Evolutionary conservation across 805 yeast genomes (phyloP).

Genomic region (Starmerella khaoyaiensis): DNA sequence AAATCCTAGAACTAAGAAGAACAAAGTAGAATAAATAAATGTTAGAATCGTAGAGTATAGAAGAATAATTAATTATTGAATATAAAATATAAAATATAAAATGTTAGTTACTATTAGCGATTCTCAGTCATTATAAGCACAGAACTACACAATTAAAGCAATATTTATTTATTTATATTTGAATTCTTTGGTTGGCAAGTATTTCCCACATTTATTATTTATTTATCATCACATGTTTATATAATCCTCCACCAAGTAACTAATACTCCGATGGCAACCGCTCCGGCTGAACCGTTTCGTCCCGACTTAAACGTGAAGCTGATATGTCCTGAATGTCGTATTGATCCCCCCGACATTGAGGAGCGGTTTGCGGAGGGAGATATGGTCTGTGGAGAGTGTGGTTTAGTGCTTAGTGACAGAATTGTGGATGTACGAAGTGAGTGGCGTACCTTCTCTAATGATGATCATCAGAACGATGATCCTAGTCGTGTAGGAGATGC

Average conservation of each 20-base stretch:
- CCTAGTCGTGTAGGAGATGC: constrained; percentile 99
- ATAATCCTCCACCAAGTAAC: no score
- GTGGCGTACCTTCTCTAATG: constrained; percentile 97
- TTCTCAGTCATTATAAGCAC: no score
- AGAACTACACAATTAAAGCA: no score
- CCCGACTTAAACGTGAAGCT: constrained; percentile 66
- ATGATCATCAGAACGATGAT: constrained; percentile 95
- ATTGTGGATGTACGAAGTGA: constrained; percentile 92
- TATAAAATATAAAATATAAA: neutral
- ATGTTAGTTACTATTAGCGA: neutral
- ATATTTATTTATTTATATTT: no score
- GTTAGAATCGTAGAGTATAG: neutral
- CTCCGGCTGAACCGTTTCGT: constrained; percentile 20
- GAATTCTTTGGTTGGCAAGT: no score
- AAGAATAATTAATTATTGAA: neutral
- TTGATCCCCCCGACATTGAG: constrained; percentile 86
- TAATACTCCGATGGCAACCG: no score
- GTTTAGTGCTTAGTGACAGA: constrained; percentile 79
- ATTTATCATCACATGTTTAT: no score
- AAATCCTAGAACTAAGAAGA: no score
- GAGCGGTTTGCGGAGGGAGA: constrained; percentile 96
- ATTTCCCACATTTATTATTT: no score
- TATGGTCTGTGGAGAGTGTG: constrained; percentile 96
- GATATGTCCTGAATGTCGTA: constrained; percentile 92
- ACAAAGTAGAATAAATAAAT: neutral